Evolutionary conservation across 805 yeast species (phyloP).

Genomic region (Starmerella khaoyaiensis): DNA sequence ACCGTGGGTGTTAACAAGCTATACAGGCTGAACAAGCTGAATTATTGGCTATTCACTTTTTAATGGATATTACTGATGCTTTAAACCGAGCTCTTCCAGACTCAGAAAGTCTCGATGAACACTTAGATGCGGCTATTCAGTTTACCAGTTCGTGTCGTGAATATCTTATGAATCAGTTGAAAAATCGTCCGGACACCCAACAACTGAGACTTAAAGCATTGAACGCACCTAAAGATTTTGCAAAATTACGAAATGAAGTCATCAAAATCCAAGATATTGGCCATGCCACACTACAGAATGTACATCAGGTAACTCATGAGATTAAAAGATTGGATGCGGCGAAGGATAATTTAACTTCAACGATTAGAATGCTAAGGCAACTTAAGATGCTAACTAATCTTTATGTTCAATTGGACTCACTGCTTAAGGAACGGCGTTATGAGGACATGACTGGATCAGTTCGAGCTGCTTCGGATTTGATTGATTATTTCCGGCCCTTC

Average conservation of each 20-base stretch:
- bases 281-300: conserved; percentile 15
- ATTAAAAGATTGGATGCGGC: conserved; percentile 70
- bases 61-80: conserved; percentile 39
- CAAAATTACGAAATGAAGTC: conserved; percentile 20
- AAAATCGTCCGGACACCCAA: conserved; percentile 29
- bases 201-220: conserved; percentile 22
- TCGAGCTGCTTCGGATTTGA: conserved; percentile 59
- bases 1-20: too few relatives aligned
- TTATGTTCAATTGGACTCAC: conserved; percentile 43
- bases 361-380: conserved; percentile 77
- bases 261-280: conserved; percentile 17
- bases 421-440: conserved; percentile 36
- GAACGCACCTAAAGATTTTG: conserved; percentile 27
- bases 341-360: conserved; percentile 67
- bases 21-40: too few relatives aligned
- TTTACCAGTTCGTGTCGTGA: conserved; percentile 41
- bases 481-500: conserved; percentile 62
- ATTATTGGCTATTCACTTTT: not conserved
- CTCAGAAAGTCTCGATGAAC: conserved; percentile 36
- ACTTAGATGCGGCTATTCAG: conserved; percentile 38
- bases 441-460: conserved; percentile 46
- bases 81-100: conserved; percentile 39
- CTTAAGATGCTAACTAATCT: conserved; percentile 76
- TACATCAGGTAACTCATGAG: conserved; percentile 47
- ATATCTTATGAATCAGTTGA: conserved; percentile 37